Percentiles rank a stretch among this genome's conserved stretches.
phyloP scores from a whole-genome alignment of 768 basidiomycete genomes.

The Hirschioporus abietinus region DNA sequence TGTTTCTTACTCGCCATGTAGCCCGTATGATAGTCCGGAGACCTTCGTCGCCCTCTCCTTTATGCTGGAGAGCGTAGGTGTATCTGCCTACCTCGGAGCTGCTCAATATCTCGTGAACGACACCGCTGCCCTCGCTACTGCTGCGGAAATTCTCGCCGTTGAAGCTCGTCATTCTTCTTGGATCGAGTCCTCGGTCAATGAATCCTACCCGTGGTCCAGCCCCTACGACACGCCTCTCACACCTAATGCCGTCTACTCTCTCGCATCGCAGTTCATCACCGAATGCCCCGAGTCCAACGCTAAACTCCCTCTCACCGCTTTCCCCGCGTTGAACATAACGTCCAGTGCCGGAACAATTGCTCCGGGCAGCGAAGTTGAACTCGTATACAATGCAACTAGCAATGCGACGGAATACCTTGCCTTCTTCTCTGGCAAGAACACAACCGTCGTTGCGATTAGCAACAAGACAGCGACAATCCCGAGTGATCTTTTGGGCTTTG shows the following conservation, averaged over 20 bases:
- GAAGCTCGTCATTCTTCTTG: constrained; percentile 64
- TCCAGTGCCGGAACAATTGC: constrained; percentile 17
- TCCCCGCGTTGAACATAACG: constrained; percentile 40
- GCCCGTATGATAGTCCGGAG: constrained; percentile 39
- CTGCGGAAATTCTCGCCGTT: constrained; percentile 50
- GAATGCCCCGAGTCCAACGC: constrained; percentile 52
- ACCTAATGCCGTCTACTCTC: constrained; percentile 34
- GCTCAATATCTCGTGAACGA: constrained; percentile 29
- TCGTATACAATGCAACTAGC: constrained; percentile 21
- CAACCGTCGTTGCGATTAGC: constrained; percentile 34
- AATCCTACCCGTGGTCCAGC: constrained; percentile 49
- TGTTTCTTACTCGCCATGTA: constrained; percentile 12
- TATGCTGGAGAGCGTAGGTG: constrained; percentile 49
- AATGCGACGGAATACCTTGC: constrained; percentile 32
- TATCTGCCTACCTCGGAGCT: constrained; percentile 54
- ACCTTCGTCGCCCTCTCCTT: constrained; percentile 47
- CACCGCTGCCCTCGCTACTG: constrained; percentile 34
- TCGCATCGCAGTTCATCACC: constrained; percentile 41
- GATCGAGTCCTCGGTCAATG: constrained; percentile 46
- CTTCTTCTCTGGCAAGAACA: constrained; percentile 43
- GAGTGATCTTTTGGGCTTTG: constrained; percentile 37
- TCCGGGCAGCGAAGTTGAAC: constrained; percentile 23
- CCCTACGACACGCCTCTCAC: constrained; percentile 50
- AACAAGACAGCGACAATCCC: constrained; percentile 36
- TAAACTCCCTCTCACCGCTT: constrained; percentile 40